phyloP scores from a whole-genome alignment of 306 rosid species.

The Prosopis cineraria region DNA sequence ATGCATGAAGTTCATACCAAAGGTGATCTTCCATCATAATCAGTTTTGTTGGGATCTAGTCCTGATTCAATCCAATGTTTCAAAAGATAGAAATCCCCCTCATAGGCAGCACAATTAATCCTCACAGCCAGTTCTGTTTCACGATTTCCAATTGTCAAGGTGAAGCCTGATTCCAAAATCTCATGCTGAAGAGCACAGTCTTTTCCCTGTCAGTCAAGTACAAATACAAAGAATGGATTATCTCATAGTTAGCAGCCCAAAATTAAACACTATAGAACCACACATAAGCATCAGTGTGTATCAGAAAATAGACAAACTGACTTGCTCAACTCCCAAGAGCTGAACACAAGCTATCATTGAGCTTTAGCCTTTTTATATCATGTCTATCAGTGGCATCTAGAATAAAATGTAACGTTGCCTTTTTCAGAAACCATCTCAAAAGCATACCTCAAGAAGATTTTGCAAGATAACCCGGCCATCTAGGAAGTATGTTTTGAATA shows the following conservation, averaged over 20 bases:
- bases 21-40: constrained; percentile 60
- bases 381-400: neutral
- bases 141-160: constrained; percentile 40
- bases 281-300: constrained; percentile 1
- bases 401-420: neutral
- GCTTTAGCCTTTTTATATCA: neutral
- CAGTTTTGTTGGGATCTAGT: constrained; percentile 49
- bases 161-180: constrained; percentile 55
- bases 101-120: constrained; percentile 51
- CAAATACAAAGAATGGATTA: neutral
- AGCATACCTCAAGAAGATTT: constrained; percentile 55
- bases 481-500: constrained; percentile 40
- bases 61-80: constrained; percentile 52
- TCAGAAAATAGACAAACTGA: neutral
- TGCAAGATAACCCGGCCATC: constrained; percentile 53
- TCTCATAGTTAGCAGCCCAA: neutral
- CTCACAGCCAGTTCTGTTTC: constrained; percentile 54
- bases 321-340: neutral
- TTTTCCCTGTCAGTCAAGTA: constrained; percentile 41
- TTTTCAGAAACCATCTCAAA: neutral
- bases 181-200: constrained; percentile 37
- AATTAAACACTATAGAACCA: neutral
- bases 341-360: constrained; percentile 1
- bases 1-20: constrained; percentile 41
- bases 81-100: constrained; percentile 46